Conservation (phyloP, 2,329 filamentous ascomycete genomes). For the Septoria linicola region DNA sequence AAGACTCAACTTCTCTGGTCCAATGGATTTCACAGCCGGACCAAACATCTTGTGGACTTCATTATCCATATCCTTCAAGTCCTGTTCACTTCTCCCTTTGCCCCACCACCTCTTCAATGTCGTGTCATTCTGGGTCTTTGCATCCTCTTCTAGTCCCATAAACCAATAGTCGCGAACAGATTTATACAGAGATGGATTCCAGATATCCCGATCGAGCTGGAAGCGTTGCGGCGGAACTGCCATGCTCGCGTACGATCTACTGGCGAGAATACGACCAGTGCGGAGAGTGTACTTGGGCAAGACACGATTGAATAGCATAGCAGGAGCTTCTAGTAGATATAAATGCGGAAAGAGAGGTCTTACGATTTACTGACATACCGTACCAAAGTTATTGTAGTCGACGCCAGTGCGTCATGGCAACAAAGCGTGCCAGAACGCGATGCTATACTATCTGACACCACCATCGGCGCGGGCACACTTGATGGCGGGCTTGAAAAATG, state of each 20-base stretch:
- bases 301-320: no score
- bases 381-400: no score
- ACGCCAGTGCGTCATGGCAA: no score
- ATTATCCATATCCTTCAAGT: conserved; percentile 41
- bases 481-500: no score
- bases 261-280: no score
- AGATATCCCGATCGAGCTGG: conserved; percentile 42
- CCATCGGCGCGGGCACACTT: no score
- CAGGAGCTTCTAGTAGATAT: no score
- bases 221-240: conserved; percentile 20
- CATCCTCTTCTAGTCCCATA: conserved; percentile 33
- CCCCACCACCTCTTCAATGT: conserved; percentile 43
- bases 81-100: conserved; percentile 31
- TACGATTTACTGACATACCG: no score
- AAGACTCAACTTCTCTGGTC: conserved; percentile 37
- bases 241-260: background rate
- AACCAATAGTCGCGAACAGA: conserved; percentile 44
- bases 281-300: no score
- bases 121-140: conserved; percentile 30
- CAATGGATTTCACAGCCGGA: conserved; percentile 41
- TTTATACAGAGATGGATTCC: conserved; percentile 42
- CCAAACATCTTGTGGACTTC: conserved; percentile 38
- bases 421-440: no score
- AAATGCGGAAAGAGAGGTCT: no score
- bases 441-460: no score